phyloP scores from a whole-genome alignment of 2,329 filamentous ascomycete species.

The Talaromyces sp. region DNA sequence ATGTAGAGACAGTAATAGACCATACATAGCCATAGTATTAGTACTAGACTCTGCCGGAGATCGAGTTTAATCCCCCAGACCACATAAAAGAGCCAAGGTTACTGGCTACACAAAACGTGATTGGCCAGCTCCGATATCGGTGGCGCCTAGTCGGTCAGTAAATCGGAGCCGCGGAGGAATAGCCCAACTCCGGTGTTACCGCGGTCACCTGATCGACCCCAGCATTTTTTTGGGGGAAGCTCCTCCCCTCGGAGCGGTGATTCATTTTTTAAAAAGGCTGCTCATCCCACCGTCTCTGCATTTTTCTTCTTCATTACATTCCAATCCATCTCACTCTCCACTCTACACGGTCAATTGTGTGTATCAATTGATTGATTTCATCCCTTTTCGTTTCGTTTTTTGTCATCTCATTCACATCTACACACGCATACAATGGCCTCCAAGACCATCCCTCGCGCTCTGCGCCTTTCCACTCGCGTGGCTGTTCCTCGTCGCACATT shows the following conservation, averaged over 20 bases:
- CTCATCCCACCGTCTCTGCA: slow-evolving; percentile 21
- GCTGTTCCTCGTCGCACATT: slow-evolving; percentile 57
- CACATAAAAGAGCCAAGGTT: not conserved
- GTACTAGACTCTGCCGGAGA: not conserved
- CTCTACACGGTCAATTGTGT: slow-evolving; percentile 12
- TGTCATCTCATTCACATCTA: not conserved
- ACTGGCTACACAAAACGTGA: not conserved
- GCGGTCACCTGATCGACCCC: slow-evolving; percentile 18
- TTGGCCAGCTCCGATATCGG: slow-evolving; percentile 22
- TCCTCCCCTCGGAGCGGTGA: slow-evolving; percentile 23
- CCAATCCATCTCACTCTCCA: slow-evolving; percentile 19
- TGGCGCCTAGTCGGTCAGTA: not conserved
- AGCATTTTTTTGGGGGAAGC: slow-evolving; percentile 17
- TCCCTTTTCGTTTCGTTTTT: not conserved
- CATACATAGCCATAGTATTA: too few species aligned
- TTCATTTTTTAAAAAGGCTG: slow-evolving; percentile 19
- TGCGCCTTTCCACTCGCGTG: slow-evolving; percentile 47
- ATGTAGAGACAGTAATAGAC: too few species aligned
- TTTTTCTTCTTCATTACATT: slow-evolving; percentile 14
- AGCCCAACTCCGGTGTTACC: slow-evolving; percentile 26
- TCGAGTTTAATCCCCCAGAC: not conserved
- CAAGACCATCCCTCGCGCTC: slow-evolving; percentile 52
- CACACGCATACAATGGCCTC: slow-evolving; percentile 43
- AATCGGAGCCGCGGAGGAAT: slow-evolving; percentile 24
- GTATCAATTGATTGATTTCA: slow-evolving; percentile 4